Evolutionary conservation across 1,139 yeast genomes (phyloP), one percentile per base, ranked within the genome.

Genomic region (Candida tropicalis): DNA sequence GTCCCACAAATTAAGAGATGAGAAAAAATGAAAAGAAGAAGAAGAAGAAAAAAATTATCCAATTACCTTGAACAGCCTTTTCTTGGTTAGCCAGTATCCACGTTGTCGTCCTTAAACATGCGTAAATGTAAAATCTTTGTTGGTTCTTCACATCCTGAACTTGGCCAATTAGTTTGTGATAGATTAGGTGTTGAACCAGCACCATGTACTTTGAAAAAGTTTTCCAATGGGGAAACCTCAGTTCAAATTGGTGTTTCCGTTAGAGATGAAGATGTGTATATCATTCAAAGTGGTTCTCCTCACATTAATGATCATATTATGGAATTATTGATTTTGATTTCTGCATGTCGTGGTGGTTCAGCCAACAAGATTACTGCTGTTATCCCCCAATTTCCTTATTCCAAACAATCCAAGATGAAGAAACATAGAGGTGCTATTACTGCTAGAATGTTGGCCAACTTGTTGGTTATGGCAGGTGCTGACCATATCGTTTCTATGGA

Each of bases 401-500:
- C 97, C 20, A 95, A 93, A 65, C 99, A 95, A 66, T 83, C 93
- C 51, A 93, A 93, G 70, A 95, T 93, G 99, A 93, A 91, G 72
- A 93, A 89, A 65, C 98, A 93, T 62, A 79, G 99, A 67, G 99
- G 99, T 45, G 98, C 99, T 27, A 95, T 95, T 56, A 91, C 99
- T 4, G 99, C 99, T n/a, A 80, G 98, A 62, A 91, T 95, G 99
- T 77, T 95, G 62, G 98, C 99, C 46, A 93, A 93, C 57, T 70
- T 95, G 59, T 74, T 95, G 53, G 84, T 91, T 44, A 93, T 93
- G 95, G 98, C 99, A 1, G 99, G 99, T 51, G 99, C 98, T 17
- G 99, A 95, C 67, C 99, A 93, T 69, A 95, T 93, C 50, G 95
- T 93, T 33, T 88, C 97, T 5, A 91, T 93, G 98, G 99, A 93